phyloP scores from a whole-genome alignment of 352 stramenopile species.

The Pythium volutum region DNA sequence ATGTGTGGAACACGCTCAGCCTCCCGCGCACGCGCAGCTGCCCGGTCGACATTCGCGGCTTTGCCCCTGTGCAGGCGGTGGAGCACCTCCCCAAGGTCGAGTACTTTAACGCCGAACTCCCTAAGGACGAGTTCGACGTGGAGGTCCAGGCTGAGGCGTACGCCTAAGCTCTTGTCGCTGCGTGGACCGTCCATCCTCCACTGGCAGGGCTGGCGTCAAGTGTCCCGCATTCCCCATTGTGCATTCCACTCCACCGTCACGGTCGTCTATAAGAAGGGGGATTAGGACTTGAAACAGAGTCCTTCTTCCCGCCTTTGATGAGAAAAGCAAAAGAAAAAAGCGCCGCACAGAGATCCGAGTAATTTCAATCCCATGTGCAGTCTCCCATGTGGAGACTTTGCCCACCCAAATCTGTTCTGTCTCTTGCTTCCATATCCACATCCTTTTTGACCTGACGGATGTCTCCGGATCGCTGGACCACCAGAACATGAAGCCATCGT shows the following conservation, averaged over 20 bases:
- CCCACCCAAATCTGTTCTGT: not conserved
- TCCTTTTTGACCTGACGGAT: not conserved
- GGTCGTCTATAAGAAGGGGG: conserved; percentile 10
- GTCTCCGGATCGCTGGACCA: not conserved
- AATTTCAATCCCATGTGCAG: conserved; percentile 6
- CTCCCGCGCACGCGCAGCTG: conserved; percentile 45
- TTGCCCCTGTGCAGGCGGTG: conserved; percentile 39
- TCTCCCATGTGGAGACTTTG: not conserved
- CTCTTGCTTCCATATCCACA: not conserved
- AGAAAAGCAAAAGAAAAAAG: not conserved
- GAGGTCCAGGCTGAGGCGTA: conserved; percentile 37
- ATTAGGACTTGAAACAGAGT: not conserved
- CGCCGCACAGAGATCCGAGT: not conserved
- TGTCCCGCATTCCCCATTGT: not conserved
- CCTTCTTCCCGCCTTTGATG: not conserved
- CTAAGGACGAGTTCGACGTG: conserved; percentile 43
- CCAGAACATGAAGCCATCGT: not conserved
- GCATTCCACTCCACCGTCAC: not conserved
- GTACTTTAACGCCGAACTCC: conserved; percentile 62
- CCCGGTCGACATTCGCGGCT: conserved; percentile 38
- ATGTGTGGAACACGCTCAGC: conserved; percentile 86
- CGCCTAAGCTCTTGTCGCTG: conserved; percentile 22
- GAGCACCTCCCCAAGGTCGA: conserved; percentile 80
- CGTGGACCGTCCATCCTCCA: not conserved
- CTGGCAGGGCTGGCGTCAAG: no score